Evolutionary conservation across 2,329 filamentous ascomycete genomes (phyloP).

Genomic region (Fusarium gaditjirri): DNA sequence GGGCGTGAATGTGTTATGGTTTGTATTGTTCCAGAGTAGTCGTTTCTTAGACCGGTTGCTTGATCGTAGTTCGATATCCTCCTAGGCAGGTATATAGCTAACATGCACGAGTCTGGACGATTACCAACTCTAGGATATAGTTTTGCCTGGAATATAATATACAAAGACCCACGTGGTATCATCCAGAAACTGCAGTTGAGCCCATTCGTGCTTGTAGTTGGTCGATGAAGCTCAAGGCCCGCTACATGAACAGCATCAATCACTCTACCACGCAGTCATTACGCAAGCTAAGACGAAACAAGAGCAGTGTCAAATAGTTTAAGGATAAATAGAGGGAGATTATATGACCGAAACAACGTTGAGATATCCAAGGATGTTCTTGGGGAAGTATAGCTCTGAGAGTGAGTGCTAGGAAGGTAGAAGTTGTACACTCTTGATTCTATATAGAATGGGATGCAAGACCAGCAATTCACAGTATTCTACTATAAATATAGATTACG

Average conservation of each 20-base stretch:
- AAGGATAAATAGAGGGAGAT: too few relatives aligned
- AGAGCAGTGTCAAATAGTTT: background rate
- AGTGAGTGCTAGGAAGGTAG: rapidly evolving
- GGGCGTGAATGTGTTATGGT: rapidly evolving
- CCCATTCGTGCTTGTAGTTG: background rate
- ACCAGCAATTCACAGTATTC: too few relatives aligned
- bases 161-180: rapidly evolving
- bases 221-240: background rate
- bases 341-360: too few relatives aligned
- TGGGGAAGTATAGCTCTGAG: too few relatives aligned
- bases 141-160: rapidly evolving
- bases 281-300: too few relatives aligned
- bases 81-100: background rate
- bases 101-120: background rate
- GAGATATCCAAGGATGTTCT: background rate
- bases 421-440: background rate
- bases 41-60: background rate
- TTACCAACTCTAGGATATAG: rapidly evolving
- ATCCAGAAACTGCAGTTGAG: background rate
- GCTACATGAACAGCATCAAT: too few relatives aligned
- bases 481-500: rapidly evolving
- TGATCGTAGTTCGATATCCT: too few relatives aligned
- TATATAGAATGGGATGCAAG: background rate
- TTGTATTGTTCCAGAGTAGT: rapidly evolving
- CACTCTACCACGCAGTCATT: background rate